Base-by-base conservation (phyloP, 352 stramenopile genomes). In the Phytophthora melonis region DNA sequence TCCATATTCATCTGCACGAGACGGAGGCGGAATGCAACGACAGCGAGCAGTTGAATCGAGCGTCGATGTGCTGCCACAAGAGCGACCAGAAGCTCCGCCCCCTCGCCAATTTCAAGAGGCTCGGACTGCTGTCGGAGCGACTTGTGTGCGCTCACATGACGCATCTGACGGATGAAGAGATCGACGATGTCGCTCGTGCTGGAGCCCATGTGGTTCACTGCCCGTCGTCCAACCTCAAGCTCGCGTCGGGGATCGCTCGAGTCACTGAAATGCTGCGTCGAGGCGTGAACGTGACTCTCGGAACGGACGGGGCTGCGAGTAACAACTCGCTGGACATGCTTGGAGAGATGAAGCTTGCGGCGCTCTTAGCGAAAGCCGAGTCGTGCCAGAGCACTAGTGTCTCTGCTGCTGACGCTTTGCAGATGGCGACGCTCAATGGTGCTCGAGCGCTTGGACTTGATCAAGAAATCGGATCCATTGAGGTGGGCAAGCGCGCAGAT, bases 291-390 rank as follows among this genome's bases (percentile, higher is more conserved):
- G 90, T 97, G 1, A 86, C 79, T 14, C 74, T 97, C 34, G 91
- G 91, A 53, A 97, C 91, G 62, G 91, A 97, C 68, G 76, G 85
- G 14, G 85, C 86, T 13, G 85, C 87, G 13, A 94, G 86, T 68
- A 97, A 97, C 80, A 95, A 96, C 72, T 89, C 87, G 62, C 81
- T 95, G 23, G 87, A 96, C 71, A 95, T 97, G 89, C 87, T 96
- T 54, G 81, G 63, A 19, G 90, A 97, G 71, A 94, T 94, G 83
- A 95, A 93, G 67, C 79, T 94, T 45, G 86, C 88, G 5, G 86
- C 89, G 8, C 77, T 96, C 16, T 58, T 97, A 6, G 88, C 85
- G 50, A 96, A 96, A 81, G 84, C 70, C 13, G 78, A 90, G 50
- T 79, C 79, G 30, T 81, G 78, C 49, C 72, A 91, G 45, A 82